phyloP scores from a whole-genome alignment of 2,329 filamentous ascomycete species.

The Ilyonectria mors-panacis region DNA sequence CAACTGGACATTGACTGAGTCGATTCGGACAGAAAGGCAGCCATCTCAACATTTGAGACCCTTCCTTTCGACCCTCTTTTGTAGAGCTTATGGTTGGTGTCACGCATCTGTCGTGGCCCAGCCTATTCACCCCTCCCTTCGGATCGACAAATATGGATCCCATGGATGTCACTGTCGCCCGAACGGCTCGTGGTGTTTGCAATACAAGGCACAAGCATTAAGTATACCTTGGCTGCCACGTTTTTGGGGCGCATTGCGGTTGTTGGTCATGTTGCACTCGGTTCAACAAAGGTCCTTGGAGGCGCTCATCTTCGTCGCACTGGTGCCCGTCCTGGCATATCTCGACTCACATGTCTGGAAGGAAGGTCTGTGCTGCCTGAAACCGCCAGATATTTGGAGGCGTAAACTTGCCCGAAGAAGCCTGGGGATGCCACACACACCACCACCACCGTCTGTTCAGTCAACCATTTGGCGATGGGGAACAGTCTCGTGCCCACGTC shows the following conservation, averaged over 20 bases:
- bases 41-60: neutral
- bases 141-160: slow-evolving; percentile 16
- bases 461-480: slow-evolving; percentile 4
- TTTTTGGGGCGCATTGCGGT: slow-evolving; percentile 11
- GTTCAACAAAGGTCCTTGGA: neutral
- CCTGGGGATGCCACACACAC: neutral
- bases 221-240: slow-evolving; percentile 12
- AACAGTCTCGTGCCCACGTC: slow-evolving; percentile 5
- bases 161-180: slow-evolving; percentile 12
- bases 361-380: neutral
- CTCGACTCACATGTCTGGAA: neutral
- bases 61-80: neutral
- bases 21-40: neutral
- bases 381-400: neutral
- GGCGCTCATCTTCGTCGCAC: neutral
- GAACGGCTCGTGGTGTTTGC: neutral
- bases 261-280: neutral
- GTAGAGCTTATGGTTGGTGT: slow-evolving; percentile 1
- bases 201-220: neutral
- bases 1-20: neutral
- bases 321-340: neutral
- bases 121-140: slow-evolving; percentile 6
- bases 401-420: neutral
- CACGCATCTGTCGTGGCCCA: neutral
- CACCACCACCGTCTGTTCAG: neutral